phyloP scores from a whole-genome alignment of 1,284 basidiomycete species.

The Rhodotorula sp. region DNA sequence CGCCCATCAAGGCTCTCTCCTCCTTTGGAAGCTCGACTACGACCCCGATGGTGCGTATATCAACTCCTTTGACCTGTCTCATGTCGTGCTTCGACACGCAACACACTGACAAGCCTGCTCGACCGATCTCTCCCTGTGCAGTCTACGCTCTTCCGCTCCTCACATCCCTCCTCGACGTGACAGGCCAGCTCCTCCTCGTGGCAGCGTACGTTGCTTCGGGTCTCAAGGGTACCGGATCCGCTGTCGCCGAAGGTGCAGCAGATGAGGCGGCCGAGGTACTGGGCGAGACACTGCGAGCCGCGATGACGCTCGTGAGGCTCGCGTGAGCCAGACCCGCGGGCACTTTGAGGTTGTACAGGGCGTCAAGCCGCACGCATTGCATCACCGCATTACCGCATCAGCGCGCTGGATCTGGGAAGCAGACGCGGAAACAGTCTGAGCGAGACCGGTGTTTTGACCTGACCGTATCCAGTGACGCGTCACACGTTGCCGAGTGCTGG shows the following conservation, averaged over 20 bases:
- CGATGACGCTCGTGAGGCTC: too few species aligned
- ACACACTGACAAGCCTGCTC: not conserved
- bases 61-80: not conserved
- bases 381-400: too few species aligned
- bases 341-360: too few species aligned
- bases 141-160: constrained; percentile 91
- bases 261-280: not conserved
- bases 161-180: constrained; percentile 82
- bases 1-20: constrained; percentile 61
- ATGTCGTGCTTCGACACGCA: not conserved
- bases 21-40: constrained; percentile 75
- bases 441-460: too few species aligned
- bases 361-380: too few species aligned
- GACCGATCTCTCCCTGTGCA: constrained; percentile 31
- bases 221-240: not conserved
- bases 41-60: constrained; percentile 68
- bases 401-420: too few species aligned
- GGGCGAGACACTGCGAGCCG: too few species aligned
- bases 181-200: constrained; percentile 79
- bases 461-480: too few species aligned
- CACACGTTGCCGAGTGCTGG: too few species aligned
- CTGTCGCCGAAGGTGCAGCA: not conserved
- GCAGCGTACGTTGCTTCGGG: constrained; percentile 49
- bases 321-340: too few species aligned
- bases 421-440: too few species aligned